Conservation (phyloP, 2,329 filamentous ascomycete species). For the Geosmithia putterillii region DNA sequence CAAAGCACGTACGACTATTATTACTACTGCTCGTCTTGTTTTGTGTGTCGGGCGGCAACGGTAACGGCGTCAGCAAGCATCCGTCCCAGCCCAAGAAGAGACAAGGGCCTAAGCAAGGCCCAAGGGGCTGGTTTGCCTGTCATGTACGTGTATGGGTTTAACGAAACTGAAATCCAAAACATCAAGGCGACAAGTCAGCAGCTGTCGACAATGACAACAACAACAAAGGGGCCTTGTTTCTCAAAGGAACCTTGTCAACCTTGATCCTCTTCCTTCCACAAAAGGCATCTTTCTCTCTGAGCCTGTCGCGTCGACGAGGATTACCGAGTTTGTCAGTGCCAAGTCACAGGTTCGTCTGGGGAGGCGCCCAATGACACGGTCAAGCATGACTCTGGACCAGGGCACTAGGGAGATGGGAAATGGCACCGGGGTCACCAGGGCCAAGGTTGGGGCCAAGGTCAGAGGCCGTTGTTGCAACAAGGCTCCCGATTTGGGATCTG, state of each 20-base stretch:
- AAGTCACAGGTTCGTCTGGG: slow-evolving; percentile 4
- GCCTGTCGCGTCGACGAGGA: too few species aligned
- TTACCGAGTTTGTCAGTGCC: not conserved
- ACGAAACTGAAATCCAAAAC: not conserved
- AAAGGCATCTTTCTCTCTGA: too few species aligned
- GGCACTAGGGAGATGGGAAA: slow-evolving; percentile 1
- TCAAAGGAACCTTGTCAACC: too few species aligned
- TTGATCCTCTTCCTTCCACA: too few species aligned
- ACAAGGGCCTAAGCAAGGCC: too few species aligned
- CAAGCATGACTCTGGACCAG: not conserved
- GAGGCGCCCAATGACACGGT: slow-evolving; percentile 1
- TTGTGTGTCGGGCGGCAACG: not conserved
- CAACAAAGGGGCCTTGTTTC: too few species aligned
- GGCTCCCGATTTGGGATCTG: not conserved
- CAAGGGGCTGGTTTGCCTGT: not conserved
- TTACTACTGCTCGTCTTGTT: too few species aligned
- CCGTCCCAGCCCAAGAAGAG: not conserved
- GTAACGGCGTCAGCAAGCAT: not conserved
- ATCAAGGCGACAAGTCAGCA: not conserved
- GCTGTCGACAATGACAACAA: too few species aligned
- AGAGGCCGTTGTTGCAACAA: not conserved
- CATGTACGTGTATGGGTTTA: not conserved
- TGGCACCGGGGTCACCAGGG: not conserved
- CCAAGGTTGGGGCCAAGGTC: too few species aligned
- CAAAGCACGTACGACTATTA: too few species aligned